phyloP scores from a whole-genome alignment of 202 grass and related monocot genomes.

The Zizania palustris region DNA sequence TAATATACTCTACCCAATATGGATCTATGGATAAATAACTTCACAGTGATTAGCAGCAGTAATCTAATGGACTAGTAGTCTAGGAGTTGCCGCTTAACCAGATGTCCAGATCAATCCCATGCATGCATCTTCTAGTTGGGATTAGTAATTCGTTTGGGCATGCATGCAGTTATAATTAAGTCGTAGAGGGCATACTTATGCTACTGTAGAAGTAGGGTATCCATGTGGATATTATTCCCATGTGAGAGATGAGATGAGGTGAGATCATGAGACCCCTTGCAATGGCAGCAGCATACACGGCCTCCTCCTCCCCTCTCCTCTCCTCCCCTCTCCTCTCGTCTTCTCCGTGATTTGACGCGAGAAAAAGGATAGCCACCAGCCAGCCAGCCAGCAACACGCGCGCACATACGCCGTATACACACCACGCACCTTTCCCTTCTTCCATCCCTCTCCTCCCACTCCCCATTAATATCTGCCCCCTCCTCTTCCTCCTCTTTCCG shows the following conservation, averaged over 20 bases:
- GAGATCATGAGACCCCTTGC: no score
- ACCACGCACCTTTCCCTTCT: constrained; percentile 60
- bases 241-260: no score
- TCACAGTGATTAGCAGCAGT: background rate
- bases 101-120: no score
- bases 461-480: constrained; percentile 45
- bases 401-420: background rate
- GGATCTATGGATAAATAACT: no score
- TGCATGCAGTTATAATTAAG: background rate
- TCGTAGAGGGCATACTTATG: background rate
- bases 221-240: no score
- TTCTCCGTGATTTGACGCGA: constrained; percentile 69
- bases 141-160: background rate
- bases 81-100: no score
- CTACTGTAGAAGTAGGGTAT: no score
- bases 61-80: background rate
- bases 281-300: no score
- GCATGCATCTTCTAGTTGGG: no score
- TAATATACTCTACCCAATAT: background rate
- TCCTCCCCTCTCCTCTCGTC: constrained; percentile 2
- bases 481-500: constrained; percentile 1
- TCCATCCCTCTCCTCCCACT: background rate
- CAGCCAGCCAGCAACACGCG: constrained; percentile 34
- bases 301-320: no score
- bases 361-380: constrained; percentile 76